phyloP scores from a whole-genome alignment of 2,329 filamentous ascomycete species.

The Colletotrichum sp. region DNA sequence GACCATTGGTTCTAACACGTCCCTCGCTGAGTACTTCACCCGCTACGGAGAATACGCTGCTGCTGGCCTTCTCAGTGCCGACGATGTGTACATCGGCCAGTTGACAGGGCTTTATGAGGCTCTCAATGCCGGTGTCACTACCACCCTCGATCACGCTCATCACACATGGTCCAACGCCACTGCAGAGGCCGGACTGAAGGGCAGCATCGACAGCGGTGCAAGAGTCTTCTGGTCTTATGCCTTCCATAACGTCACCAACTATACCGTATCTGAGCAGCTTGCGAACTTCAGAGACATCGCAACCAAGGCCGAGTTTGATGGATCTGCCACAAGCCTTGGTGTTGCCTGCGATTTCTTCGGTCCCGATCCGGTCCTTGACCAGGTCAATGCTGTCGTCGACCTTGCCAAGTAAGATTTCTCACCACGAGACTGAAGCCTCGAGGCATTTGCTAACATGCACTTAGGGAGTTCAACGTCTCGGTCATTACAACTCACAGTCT shows the following conservation, averaged over 20 bases:
- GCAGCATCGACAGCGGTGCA: slow-evolving; percentile 51
- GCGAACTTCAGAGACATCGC: slow-evolving; percentile 43
- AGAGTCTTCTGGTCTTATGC: slow-evolving; percentile 52
- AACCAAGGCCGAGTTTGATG: slow-evolving; percentile 25
- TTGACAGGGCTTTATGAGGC: slow-evolving; percentile 54
- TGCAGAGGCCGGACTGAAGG: slow-evolving; percentile 49
- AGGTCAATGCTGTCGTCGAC: slow-evolving; percentile 34
- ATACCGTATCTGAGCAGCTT: slow-evolving; percentile 38
- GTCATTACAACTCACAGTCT: slow-evolving; percentile 52
- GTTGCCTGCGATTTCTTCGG: slow-evolving; percentile 47
- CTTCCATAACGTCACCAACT: slow-evolving; percentile 41
- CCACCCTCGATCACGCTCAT: slow-evolving; percentile 57
- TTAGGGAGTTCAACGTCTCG: slow-evolving; percentile 41
- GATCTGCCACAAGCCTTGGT: slow-evolving; percentile 39
- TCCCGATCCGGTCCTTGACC: slow-evolving; percentile 27
- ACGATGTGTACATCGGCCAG: slow-evolving; percentile 53
- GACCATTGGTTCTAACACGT: slow-evolving; percentile 57
- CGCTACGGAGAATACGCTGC: slow-evolving; percentile 41
- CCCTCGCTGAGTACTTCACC: slow-evolving; percentile 51
- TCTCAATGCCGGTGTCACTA: slow-evolving; percentile 59
- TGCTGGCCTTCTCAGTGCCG: slow-evolving; percentile 36
- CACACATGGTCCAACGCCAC: slow-evolving; percentile 49
- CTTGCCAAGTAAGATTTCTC: slow-evolving; percentile 33
- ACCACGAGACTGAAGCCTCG: background rate
- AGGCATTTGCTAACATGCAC: background rate